Percentiles rank a stretch among this genome's conserved stretches.
phyloP scores from a whole-genome alignment of 129 eudicot species.

The Flaveria robusta region DNA sequence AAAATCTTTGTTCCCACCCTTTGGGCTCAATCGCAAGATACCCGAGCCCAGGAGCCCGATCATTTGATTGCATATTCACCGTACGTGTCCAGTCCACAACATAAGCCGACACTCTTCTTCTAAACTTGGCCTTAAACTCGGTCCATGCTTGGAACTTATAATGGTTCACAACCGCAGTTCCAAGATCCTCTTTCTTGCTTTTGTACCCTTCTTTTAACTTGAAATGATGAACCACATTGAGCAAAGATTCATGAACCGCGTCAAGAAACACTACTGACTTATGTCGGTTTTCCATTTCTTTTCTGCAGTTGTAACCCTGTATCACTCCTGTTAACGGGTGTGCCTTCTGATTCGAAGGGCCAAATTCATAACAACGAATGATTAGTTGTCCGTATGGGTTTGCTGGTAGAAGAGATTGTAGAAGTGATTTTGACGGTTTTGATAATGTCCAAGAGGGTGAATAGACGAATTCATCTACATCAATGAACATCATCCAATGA shows the following conservation, averaged over 20 bases:
- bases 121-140: constrained; percentile 86
- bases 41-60: constrained; percentile 90
- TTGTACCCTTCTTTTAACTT: constrained; percentile 50
- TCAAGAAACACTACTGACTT: constrained; percentile 63
- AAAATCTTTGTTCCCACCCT: constrained; percentile 69
- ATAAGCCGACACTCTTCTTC: constrained; percentile 87
- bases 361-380: constrained; percentile 61
- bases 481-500: constrained; percentile 63
- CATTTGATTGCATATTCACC: constrained; percentile 57
- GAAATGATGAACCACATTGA: constrained; percentile 79
- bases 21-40: constrained; percentile 56
- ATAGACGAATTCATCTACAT: constrained; percentile 75
- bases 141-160: constrained; percentile 93
- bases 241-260: constrained; percentile 57
- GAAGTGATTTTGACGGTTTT: constrained; percentile 31
- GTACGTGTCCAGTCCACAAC: constrained; percentile 75
- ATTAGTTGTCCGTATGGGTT: constrained; percentile 42
- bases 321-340: constrained; percentile 70
- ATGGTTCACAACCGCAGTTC: constrained; percentile 64
- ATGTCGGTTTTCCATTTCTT: constrained; percentile 55
- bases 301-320: constrained; percentile 76
- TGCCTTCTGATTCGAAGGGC: constrained; percentile 57
- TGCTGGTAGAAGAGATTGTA: constrained; percentile 31
- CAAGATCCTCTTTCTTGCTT: constrained; percentile 15
- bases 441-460: constrained; percentile 47